Evolutionary conservation across 805 yeast genomes (phyloP), one percentile per base, ranked within the genome.

Genomic region (Metschnikowia santaceciliae): DNA sequence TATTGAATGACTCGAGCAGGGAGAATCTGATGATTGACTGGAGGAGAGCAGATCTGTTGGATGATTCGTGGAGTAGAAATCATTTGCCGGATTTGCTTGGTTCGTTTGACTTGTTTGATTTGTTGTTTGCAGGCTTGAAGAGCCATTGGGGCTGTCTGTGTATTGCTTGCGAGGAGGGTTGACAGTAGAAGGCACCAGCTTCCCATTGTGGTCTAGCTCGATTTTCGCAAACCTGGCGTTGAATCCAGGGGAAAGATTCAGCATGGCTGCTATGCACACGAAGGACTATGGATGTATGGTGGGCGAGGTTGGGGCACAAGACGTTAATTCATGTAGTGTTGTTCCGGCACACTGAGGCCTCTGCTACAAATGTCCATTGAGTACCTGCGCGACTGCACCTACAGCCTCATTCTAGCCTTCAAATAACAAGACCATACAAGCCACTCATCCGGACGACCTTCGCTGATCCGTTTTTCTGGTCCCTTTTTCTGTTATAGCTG

Each of bases 221-320:
- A 70, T 68, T 42, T 57, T 59, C 36, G 74, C 65, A 52, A 70
- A 68, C 46, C 63, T 60, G 42, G 62, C 66, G 48, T 64, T 68
- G 56, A 70, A 60, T 23, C 62, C 57, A n/a, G 66, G 65, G 20
- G 65, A 57, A 8, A 55, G 54, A 14, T 56, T 52, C 33, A 46
- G 32, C 57, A 54, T 56, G 46, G 32, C 36, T 19, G 46, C 38
- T 20, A 33, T 39, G 41, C 42, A 35, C 41, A 14, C 15, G 13
- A 15, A 13, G 37, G 13, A 19, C 6, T n/a, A 15, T 14, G 32
- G 14, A 39, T 34, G 30, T 8, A 26, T 13, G 10, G 19, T 20
- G 3, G 33, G 33, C 37, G 42, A 38, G 46, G 30, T 13, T 14
- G 20, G 26, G 37, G 46, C 38, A 42, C 46, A 42, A 42, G 46